Evolutionary conservation across 2,329 filamentous ascomycete genomes (phyloP).

Genomic region (Aspergillus hortae): DNA sequence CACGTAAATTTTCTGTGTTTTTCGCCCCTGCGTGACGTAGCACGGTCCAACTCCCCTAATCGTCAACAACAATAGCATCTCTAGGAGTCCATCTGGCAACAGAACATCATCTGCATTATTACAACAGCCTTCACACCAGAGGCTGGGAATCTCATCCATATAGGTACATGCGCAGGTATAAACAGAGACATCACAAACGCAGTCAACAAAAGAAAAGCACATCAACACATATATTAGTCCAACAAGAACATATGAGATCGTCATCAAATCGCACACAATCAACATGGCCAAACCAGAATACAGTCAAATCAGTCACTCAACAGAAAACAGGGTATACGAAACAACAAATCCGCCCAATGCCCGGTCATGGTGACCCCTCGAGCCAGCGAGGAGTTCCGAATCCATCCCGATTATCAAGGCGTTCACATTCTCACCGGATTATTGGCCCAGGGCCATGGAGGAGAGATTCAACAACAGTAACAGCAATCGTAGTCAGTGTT

Average conservation of each 20-base stretch:
- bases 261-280: neutral
- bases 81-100: neutral
- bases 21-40: neutral
- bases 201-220: neutral
- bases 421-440: constrained; percentile 8
- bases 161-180: neutral
- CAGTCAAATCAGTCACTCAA: neutral
- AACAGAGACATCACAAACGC: neutral
- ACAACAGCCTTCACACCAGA: neutral
- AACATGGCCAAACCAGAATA: constrained; percentile 5
- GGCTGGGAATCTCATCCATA: neutral
- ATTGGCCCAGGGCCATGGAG: constrained; percentile 4
- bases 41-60: neutral
- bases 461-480: constrained; percentile 3
- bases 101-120: neutral
- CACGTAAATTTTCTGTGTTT: neutral
- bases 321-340: constrained; percentile 15
- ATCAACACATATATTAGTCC: neutral
- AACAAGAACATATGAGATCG: neutral
- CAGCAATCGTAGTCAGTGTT: constrained; percentile 1
- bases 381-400: constrained; percentile 16
- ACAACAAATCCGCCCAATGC: constrained; percentile 7
- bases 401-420: constrained; percentile 6
- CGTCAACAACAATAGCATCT: neutral
- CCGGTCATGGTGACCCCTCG: constrained; percentile 11